A percentile compares a stretch with the other conserved stretches of the same genome.
Evolutionary conservation across 1,284 basidiomycete species (phyloP).

Genomic region (Apiotrichum gamsii): DNA sequence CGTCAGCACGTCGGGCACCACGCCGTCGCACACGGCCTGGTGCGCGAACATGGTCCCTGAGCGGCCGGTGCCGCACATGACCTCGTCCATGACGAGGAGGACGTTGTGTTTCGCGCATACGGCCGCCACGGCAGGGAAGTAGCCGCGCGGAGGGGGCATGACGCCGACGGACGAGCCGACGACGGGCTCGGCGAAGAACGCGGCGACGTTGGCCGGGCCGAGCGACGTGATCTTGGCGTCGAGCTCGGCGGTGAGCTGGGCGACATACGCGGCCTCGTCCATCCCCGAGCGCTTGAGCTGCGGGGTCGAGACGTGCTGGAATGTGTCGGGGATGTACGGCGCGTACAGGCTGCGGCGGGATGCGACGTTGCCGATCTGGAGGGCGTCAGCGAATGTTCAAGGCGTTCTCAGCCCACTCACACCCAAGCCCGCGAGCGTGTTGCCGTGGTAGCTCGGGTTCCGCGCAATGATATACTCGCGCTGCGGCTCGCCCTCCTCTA

Average conservation of each 20-base stretch:
- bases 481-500: conserved; percentile 61
- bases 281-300: conserved; percentile 66
- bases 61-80: conserved; percentile 80
- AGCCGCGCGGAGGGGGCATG: conserved; percentile 35
- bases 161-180: conserved; percentile 71
- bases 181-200: conserved; percentile 41
- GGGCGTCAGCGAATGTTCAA: neutral
- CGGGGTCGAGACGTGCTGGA: conserved; percentile 53
- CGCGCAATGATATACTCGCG: conserved; percentile 74
- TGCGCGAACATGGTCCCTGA: conserved; percentile 61
- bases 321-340: conserved; percentile 48
- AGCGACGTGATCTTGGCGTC: conserved; percentile 75
- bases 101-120: conserved; percentile 77
- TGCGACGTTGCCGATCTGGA: conserved; percentile 22
- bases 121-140: conserved; percentile 61
- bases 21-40: conserved; percentile 53
- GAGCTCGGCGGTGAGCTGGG: conserved; percentile 66
- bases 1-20: conserved; percentile 67
- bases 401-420: conserved; percentile 8
- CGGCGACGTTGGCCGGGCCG: conserved; percentile 64
- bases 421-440: conserved; percentile 55
- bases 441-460: conserved; percentile 73
- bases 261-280: conserved; percentile 69
- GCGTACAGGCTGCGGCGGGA: conserved; percentile 50
- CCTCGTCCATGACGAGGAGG: conserved; percentile 76